Evolutionary conservation across 345 rosid genomes (phyloP), one percentile per base, ranked within the genome.

Genomic region (Lepidium sativum): DNA sequence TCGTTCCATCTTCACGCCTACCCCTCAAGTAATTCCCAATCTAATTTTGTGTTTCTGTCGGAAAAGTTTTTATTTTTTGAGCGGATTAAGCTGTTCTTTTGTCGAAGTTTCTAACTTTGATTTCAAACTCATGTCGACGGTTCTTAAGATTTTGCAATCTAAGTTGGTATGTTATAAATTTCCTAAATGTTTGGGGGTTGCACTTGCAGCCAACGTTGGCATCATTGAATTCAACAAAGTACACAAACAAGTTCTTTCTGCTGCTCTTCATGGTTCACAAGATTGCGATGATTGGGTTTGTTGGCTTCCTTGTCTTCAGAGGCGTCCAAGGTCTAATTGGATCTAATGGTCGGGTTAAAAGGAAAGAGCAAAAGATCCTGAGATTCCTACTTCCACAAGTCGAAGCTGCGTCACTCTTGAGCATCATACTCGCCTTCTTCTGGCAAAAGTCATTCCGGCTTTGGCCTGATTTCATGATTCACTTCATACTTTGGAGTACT

Each of bases 381-480:
- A 75, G 64, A 70, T 79, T 56, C 61, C 65, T 81, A 58, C 83
- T 91, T 23, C 97, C 99, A 12, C 99, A 95, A 82, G 95, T 86
- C 34, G 97, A 91, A 77, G 88, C 80, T 31, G 95, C 97, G 1
- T 82, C 96, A 12, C 55, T 88, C 5, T 54, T 91, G 39, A 88
- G 99, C 82, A 86, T 94, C 42, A 70, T 85, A 54, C 95, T 94
- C 38, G 92, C 99, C 6, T 83, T 88, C 69, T 45, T 65, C 1
- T 94, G 99, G 99, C 97, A 94, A 78, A 84, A 80, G 74, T 90
- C 95, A 0, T 53, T 91, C 20, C 73, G 96, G 51, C 9, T 39
- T 40, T 84, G 99, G 97, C 99, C 99, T 35, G 34, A 16, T 13
- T 63, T 88, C 76, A 91, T 86, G 99, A 79, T 91, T 71, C 92